Base-by-base conservation (phyloP, 2,329 filamentous ascomycete genomes). In the Teratosphaeria nubilosa region DNA sequence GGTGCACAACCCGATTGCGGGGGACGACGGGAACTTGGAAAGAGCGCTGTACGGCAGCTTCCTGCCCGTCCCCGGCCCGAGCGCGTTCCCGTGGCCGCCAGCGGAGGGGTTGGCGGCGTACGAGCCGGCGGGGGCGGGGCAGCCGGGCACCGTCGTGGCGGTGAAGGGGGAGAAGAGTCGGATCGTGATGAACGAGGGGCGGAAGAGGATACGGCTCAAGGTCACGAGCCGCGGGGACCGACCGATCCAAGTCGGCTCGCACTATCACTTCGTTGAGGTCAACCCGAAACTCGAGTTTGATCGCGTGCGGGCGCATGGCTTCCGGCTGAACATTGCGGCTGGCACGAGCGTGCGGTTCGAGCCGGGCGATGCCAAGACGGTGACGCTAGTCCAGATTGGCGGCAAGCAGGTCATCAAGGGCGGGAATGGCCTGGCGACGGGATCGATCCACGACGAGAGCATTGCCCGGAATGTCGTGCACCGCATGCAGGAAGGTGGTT, bases 181-280 rank as follows among this genome's bases (percentile, higher is more conserved):
- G 53, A 82, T 96, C 57, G 75, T 76, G 55, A 74, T 97, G 65
- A 96, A 90, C 70, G 80, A 86, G 65, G 86, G 86, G 45, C 81
- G 90, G 56, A 85, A 82, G 74, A 82, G 91, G 60, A 86, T 91
- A 63, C 80, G 76, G 60, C 76, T 97, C 45, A 84, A 79, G 69
- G 89, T 97, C 48, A 91, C 86, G 62, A 96, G 89, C 73, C 88
- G 82, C 66, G 92, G 92, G 6, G 92, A 97, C 73, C 80, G 92
- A 32, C 92, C 92, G 1, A 87, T 96, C 60, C 91, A 96, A 79
- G 80, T 89, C 60, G 92, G 92, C 32, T 95, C 90, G 32, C 92
- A 97, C 75, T 97, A 96, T 73, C 92, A 96, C 75, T 95, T 97
- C 72, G 84, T 95, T 69, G 92, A 97, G 77, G 87, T 86, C n/a